Evolutionary conservation across 164 flowering plant genomes (phyloP).

Genomic region (Macadamia tetraphylla): DNA sequence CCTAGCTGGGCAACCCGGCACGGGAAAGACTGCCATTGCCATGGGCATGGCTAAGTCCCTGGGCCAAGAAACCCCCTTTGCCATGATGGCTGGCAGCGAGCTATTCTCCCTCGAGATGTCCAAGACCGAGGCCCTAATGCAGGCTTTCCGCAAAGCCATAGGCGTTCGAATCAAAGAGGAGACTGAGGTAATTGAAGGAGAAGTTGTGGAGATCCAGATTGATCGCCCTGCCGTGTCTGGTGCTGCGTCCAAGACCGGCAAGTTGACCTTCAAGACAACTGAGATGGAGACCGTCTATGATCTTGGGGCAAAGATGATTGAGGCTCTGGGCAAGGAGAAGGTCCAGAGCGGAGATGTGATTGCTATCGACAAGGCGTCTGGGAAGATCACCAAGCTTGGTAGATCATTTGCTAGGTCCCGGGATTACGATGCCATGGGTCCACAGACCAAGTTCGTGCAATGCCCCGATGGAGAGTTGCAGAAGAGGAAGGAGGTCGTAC

Average conservation of each 20-base stretch:
- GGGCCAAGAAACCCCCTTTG: constrained; percentile 88
- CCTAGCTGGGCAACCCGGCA: constrained; percentile 91
- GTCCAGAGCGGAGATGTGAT: constrained; percentile 97
- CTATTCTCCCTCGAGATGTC: constrained; percentile 91
- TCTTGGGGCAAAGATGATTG: constrained; percentile 92
- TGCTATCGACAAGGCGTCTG: constrained; percentile 85
- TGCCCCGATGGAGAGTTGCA: constrained; percentile 99
- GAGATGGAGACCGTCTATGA: constrained; percentile 97
- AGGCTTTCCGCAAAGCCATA: constrained; percentile 76
- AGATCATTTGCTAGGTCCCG: constrained; percentile 81
- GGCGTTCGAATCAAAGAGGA: constrained; percentile 94
- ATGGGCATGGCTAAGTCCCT: constrained; percentile 96
- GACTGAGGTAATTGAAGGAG: constrained; percentile 87
- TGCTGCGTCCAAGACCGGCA: constrained; percentile 83
- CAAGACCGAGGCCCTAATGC: constrained; percentile 84
- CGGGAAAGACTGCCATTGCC: constrained; percentile 93
- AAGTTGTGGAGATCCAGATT: constrained; percentile 81
- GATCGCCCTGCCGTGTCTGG: constrained; percentile 79
- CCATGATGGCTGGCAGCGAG: constrained; percentile 81
- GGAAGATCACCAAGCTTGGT: constrained; percentile 88
- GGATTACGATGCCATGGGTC: constrained; percentile 92
- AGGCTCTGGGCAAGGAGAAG: constrained; percentile 85
- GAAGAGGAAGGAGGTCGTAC: constrained; percentile 97
- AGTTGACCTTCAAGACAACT: constrained; percentile 85
- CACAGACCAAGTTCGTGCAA: constrained; percentile 87